Conservation (phyloP, 371 early-diverging fungal genomes). For the Mortierella sp. region DNA sequence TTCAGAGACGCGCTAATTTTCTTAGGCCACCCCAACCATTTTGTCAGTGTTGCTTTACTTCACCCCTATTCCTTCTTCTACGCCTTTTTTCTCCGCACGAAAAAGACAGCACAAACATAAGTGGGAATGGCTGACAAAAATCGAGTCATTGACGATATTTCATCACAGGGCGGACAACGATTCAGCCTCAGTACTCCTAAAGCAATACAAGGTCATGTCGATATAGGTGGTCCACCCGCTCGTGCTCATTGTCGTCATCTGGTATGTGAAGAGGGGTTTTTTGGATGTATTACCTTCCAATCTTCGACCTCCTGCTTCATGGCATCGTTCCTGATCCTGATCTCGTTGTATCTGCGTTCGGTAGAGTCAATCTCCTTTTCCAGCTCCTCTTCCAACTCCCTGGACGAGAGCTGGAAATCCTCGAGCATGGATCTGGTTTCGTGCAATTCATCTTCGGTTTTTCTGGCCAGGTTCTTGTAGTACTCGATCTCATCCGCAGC, state of each 20-base stretch:
- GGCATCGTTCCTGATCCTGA: slow-evolving; percentile 71
- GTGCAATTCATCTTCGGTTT: slow-evolving; percentile 65
- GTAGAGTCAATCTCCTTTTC: slow-evolving; percentile 74
- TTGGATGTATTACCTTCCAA: slow-evolving; percentile 71
- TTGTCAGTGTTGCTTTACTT: background rate
- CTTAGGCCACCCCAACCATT: slow-evolving; percentile 1
- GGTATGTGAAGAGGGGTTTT: background rate
- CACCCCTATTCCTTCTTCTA: background rate
- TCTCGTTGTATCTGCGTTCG: slow-evolving; percentile 72
- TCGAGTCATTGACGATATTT: slow-evolving; percentile 6
- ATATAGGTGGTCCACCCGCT: slow-evolving; percentile 3
- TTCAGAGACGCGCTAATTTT: background rate
- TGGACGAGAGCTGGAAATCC: slow-evolving; percentile 74
- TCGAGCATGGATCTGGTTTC: slow-evolving; percentile 74
- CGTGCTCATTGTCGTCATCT: slow-evolving; percentile 7
- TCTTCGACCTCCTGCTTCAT: slow-evolving; percentile 75
- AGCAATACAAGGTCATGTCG: background rate
- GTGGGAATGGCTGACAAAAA: background rate
- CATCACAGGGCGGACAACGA: background rate
- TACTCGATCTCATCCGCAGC: slow-evolving; percentile 72
- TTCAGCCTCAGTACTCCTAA: background rate
- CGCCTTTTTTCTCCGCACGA: background rate
- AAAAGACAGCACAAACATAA: background rate
- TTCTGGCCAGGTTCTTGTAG: slow-evolving; percentile 65
- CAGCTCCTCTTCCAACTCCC: slow-evolving; percentile 76